A percentile compares a stretch with the other conserved stretches of the same genome.
Conservation (phyloP, 805 yeast genomes). For the Wickerhamiella galacta region DNA sequence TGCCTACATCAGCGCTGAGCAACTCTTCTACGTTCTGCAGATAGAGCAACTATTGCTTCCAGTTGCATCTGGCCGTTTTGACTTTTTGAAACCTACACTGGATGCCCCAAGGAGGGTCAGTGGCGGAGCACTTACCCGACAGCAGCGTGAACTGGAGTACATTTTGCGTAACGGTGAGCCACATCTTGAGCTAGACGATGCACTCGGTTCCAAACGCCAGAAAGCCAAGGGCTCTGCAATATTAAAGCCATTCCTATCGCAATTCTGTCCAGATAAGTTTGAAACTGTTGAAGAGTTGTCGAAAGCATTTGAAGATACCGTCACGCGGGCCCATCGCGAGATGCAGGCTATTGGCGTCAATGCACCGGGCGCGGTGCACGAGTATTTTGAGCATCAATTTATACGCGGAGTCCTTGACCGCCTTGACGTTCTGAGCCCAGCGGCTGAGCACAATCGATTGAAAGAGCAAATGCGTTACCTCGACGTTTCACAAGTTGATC, state of each 20-base stretch:
- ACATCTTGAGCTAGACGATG: too few relatives aligned
- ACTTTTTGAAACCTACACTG: too few relatives aligned
- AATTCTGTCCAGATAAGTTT: constrained; percentile 4
- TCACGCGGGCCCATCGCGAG: constrained; percentile 1
- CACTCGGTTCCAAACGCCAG: too few relatives aligned
- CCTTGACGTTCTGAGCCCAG: constrained; percentile 1
- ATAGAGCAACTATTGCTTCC: constrained; percentile 4
- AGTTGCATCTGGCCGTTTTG: constrained; percentile 1
- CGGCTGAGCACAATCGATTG: constrained; percentile 6
- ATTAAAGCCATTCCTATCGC: constrained; percentile 2
- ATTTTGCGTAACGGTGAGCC: too few relatives aligned
- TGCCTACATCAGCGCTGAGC: constrained; percentile 4
- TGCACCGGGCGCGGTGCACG: constrained; percentile 2
- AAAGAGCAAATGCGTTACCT: constrained; percentile 16
- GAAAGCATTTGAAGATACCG: constrained; percentile 7
- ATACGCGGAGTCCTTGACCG: constrained; percentile 2
- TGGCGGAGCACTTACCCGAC: too few relatives aligned
- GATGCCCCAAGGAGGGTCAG: too few relatives aligned
- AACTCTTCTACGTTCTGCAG: constrained; percentile 1
- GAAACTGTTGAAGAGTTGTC: constrained; percentile 6
- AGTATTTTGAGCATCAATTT: constrained; percentile 6
- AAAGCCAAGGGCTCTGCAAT: constrained; percentile 6
- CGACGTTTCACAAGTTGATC: constrained; percentile 29
- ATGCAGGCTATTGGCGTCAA: constrained; percentile 1
- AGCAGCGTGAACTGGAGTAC: too few relatives aligned